phyloP scores from a whole-genome alignment of 805 yeast genomes.

The Candida pseudofarinosa region DNA sequence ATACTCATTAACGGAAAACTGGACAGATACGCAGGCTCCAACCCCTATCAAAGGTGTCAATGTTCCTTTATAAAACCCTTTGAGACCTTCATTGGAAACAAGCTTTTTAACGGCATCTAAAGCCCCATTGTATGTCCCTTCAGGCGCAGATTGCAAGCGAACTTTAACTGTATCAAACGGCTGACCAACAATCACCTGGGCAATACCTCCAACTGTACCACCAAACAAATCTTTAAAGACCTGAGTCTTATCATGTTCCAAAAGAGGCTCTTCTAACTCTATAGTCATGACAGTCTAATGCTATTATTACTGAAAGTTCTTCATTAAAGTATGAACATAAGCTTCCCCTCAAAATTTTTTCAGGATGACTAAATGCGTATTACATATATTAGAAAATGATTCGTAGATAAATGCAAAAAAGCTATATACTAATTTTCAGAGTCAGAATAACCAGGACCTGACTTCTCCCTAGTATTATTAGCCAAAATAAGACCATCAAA shows the following conservation, averaged over 20 bases:
- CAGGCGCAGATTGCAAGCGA: slow-evolving; percentile 81
- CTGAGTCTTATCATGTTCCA: slow-evolving; percentile 30
- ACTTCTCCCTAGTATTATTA: slow-evolving; percentile 5
- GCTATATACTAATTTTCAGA: not conserved
- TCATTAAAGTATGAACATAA: not conserved
- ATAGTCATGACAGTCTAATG: slow-evolving; percentile 27
- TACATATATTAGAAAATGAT: not conserved
- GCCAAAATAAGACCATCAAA: slow-evolving; percentile 37
- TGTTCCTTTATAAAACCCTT: slow-evolving; percentile 43
- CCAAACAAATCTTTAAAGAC: slow-evolving; percentile 78
- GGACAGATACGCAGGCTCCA: slow-evolving; percentile 97
- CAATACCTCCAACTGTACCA: slow-evolving; percentile 93
- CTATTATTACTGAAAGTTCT: not conserved
- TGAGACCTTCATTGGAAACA: slow-evolving; percentile 42
- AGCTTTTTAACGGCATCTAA: slow-evolving; percentile 72
- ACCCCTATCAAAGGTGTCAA: slow-evolving; percentile 49
- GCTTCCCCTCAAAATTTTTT: not conserved
- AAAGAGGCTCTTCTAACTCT: slow-evolving; percentile 41
- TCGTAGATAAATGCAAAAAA: not conserved
- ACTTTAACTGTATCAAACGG: slow-evolving; percentile 96
- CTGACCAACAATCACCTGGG: slow-evolving; percentile 94
- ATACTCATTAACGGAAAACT: slow-evolving; percentile 90
- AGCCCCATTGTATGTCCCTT: slow-evolving; percentile 70
- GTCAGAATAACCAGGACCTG: not conserved
- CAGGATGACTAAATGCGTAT: not conserved